phyloP scores from a whole-genome alignment of 352 stramenopile species.

The Phytophthora cactorum region DNA sequence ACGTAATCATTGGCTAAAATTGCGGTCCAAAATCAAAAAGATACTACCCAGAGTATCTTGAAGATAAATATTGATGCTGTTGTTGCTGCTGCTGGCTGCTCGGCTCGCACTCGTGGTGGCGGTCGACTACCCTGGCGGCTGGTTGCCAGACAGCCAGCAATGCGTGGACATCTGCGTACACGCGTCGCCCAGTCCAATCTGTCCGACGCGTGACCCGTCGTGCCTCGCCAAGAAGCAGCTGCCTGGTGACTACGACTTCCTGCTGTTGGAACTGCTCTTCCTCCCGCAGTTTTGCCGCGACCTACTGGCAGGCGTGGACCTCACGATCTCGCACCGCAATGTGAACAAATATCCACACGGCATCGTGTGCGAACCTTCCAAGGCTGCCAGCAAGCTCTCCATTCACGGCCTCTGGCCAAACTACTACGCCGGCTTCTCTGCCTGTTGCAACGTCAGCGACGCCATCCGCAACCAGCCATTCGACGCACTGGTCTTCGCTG shows the following conservation, averaged over 20 bases:
- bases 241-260: constrained; percentile 59
- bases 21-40: neutral
- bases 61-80: neutral
- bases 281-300: constrained; percentile 64
- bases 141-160: constrained; percentile 26
- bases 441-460: constrained; percentile 55
- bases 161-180: constrained; percentile 59
- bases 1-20: constrained; percentile 28
- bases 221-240: constrained; percentile 47
- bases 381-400: constrained; percentile 38
- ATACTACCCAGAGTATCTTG: no score
- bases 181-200: constrained; percentile 23
- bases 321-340: constrained; percentile 58
- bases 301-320: constrained; percentile 51
- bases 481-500: constrained; percentile 34
- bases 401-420: constrained; percentile 68
- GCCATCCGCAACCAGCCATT: constrained; percentile 43
- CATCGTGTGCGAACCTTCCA: constrained; percentile 42
- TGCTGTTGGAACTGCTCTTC: constrained; percentile 64
- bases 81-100: neutral
- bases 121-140: constrained; percentile 68
- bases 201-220: constrained; percentile 37
- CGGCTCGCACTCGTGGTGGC: constrained; percentile 22
- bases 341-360: constrained; percentile 52
- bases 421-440: constrained; percentile 46